Conservation (phyloP, 2,329 filamentous ascomycete genomes). For the Fusarium verticillioides region DNA sequence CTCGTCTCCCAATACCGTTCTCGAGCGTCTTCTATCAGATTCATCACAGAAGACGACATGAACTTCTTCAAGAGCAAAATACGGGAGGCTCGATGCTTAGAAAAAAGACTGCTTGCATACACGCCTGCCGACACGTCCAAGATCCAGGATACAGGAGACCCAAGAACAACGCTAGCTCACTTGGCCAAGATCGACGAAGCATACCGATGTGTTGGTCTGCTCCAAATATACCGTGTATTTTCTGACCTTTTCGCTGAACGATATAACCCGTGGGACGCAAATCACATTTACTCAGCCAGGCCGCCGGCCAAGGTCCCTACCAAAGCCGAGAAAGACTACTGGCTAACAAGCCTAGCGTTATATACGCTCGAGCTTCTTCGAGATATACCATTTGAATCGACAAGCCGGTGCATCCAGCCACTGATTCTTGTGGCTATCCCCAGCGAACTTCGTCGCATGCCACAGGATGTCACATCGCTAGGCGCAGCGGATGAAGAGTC, state of each 20-base stretch:
- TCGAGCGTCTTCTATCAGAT: not conserved
- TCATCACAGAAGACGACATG: not conserved
- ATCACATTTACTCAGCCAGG: not conserved
- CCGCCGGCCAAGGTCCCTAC: not conserved
- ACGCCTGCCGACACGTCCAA: not conserved
- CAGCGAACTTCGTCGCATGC: not conserved
- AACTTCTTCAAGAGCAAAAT: not conserved
- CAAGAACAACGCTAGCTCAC: not conserved
- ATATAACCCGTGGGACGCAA: not conserved
- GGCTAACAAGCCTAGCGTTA: not conserved
- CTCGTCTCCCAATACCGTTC: not conserved
- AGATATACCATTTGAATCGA: not conserved
- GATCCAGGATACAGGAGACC: not conserved
- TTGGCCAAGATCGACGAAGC: not conserved
- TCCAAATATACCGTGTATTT: not conserved
- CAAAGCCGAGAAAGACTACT: not conserved
- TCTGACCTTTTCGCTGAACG: not conserved
- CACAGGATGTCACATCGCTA: not conserved
- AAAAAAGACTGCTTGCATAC: not conserved
- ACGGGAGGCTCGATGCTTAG: not conserved
- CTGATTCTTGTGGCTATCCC: not conserved
- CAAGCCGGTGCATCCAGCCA: not conserved
- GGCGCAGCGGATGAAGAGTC: not conserved
- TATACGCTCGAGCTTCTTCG: not conserved
- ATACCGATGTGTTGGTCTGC: not conserved